Evolutionary conservation across 345 rosid species (phyloP).

Genomic region (Cochlearia excelsa): DNA sequence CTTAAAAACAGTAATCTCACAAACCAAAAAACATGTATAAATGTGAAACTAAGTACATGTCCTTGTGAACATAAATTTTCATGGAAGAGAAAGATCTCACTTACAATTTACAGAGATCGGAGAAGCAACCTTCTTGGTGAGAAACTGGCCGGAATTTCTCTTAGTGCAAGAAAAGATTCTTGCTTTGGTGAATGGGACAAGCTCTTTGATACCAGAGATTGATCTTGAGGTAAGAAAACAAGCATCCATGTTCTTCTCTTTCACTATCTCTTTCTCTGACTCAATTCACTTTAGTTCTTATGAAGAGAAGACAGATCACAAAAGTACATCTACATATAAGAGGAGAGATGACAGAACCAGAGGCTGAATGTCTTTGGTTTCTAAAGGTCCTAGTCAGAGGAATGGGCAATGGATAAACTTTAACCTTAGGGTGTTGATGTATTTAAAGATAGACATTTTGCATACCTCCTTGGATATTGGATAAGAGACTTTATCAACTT

Average conservation of each 20-base stretch:
- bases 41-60: no score
- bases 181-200: slow-evolving; percentile 44
- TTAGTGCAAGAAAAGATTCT: slow-evolving; percentile 40
- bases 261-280: slow-evolving; percentile 2
- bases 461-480: slow-evolving; percentile 29
- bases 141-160: slow-evolving; percentile 35
- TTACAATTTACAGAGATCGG: slow-evolving; percentile 49
- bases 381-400: slow-evolving; percentile 32
- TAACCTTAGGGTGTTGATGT: slow-evolving; percentile 21
- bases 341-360: slow-evolving; percentile 44
- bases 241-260: slow-evolving; percentile 55
- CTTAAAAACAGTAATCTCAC: neutral
- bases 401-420: slow-evolving; percentile 49
- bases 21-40: no score
- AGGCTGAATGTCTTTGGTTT: slow-evolving; percentile 23
- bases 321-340: slow-evolving; percentile 22
- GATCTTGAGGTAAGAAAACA: slow-evolving; percentile 64
- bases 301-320: slow-evolving; percentile 11
- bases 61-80: no score
- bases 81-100: slow-evolving; percentile 23
- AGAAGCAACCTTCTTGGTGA: slow-evolving; percentile 37
- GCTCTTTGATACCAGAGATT: slow-evolving; percentile 43
- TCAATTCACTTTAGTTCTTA: slow-evolving; percentile 14
- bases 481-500: slow-evolving; percentile 31
- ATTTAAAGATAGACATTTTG: slow-evolving; percentile 29